A percentile compares a stretch with the other conserved stretches of the same genome.
These are phyloP conservation scores for Fusarium sp. DNA, from an alignment of 2,329 filamentous ascomycete genomes.

Conservation along the genomic window DNA sequence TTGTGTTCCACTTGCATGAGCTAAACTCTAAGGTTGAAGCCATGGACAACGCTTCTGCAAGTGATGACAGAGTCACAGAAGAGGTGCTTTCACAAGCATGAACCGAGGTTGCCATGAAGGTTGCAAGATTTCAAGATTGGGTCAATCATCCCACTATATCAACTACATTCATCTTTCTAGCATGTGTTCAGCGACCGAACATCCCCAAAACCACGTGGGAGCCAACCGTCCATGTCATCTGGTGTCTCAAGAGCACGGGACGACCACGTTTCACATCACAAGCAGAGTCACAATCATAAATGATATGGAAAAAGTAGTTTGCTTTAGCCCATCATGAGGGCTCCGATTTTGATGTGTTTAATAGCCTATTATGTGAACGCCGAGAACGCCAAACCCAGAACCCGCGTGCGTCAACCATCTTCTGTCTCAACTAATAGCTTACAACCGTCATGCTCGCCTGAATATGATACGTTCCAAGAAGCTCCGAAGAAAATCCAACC, in stretches of 20 bases:
- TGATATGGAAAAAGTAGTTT: background rate
- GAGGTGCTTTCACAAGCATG: background rate
- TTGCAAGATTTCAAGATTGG: background rate
- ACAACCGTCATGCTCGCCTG: conserved; percentile 16
- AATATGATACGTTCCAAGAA: background rate
- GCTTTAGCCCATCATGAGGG: conserved; percentile 9
- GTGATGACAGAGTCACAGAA: too few species aligned
- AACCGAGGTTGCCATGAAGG: background rate
- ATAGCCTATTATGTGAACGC: conserved; percentile 30
- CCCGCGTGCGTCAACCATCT: conserved; percentile 24
- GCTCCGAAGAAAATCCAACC: background rate
- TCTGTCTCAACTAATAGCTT: conserved; percentile 35
- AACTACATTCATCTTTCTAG: background rate
- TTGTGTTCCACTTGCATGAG: background rate
- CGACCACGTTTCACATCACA: background rate
- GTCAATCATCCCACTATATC: background rate
- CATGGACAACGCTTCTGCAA: background rate
- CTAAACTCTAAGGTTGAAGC: background rate
- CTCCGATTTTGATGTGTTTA: conserved; percentile 16
- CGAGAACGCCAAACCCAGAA: conserved; percentile 36
- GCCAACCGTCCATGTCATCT: conserved; percentile 10
- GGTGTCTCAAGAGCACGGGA: background rate
- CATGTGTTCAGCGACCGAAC: background rate
- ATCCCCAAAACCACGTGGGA: conserved; percentile 6
- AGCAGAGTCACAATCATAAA: background rate